Evolutionary conservation across 768 basidiomycete genomes (phyloP).

Genomic region (Kwoniella sp.): DNA sequence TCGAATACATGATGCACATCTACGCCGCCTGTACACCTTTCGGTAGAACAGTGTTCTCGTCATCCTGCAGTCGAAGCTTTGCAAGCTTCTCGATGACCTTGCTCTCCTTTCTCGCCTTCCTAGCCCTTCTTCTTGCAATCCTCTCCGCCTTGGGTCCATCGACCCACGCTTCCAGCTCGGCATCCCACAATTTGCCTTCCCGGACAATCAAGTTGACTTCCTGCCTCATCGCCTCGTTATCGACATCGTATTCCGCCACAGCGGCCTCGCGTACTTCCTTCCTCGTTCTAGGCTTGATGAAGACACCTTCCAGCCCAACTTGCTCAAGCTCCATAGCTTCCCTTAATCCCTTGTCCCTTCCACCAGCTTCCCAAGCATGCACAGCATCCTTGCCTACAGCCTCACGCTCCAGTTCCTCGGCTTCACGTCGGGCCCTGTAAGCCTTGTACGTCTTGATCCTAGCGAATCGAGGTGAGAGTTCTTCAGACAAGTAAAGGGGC

Average conservation of each 20-base stretch:
- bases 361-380: conserved; percentile 41
- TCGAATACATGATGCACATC: no score
- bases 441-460: conserved; percentile 44
- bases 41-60: conserved; percentile 18
- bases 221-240: conserved; percentile 23
- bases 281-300: conserved; percentile 38
- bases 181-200: conserved; percentile 18
- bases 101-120: conserved; percentile 28
- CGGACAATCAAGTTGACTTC: conserved; percentile 28
- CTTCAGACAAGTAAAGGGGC: conserved; percentile 52
- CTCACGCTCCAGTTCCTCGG: conserved; percentile 29
- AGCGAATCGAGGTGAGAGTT: conserved; percentile 51
- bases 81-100: conserved; percentile 26
- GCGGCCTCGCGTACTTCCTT: conserved; percentile 51
- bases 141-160: conserved; percentile 26
- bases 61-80: conserved; percentile 14
- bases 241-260: conserved; percentile 35
- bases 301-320: conserved; percentile 43
- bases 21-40: background rate
- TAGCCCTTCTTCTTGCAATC: conserved; percentile 23
- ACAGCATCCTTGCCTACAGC: conserved; percentile 31
- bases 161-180: conserved; percentile 25
- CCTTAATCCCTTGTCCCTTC: conserved; percentile 39
- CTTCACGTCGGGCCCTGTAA: conserved; percentile 36
- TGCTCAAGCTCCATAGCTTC: conserved; percentile 28